Base-by-base conservation (phyloP, 2,329 filamentous ascomycete genomes). In the Aquanectria penicillioides region DNA sequence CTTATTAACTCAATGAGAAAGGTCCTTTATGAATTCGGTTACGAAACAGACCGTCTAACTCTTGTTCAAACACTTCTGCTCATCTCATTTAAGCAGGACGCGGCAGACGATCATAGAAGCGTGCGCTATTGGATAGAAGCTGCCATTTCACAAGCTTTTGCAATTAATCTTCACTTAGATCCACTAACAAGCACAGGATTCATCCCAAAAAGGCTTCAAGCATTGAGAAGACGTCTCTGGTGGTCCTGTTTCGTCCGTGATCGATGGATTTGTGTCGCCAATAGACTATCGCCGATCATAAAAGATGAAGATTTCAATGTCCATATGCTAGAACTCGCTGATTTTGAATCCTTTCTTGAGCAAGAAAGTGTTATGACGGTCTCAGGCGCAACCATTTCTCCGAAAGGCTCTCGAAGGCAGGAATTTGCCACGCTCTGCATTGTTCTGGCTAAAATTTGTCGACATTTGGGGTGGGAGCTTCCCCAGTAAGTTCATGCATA, bases 111-210 rank as follows among this genome's bases (percentile, higher is more conserved):
- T 73, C 92, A 97, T 71, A 97, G 97, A 74, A 93, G 97, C 73
- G 97, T 93, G 25, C 97, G 94, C 91, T 93, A 97, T 73, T 97
- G 93, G 94, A 96, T 97, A 90, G 94, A 94, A 9, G 92, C 97
- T 22, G 94, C 93, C 36, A 91, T 97, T 56, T 97, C 93, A 5
- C 81, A 97, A 40, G 93, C 93, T 40, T 92, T 97, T 73, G 97
- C 93, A 5, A 96, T 97, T 61, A 93, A 94, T 4, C 82, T 97
- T 4, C 93, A 97, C 75, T 89, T 93, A 61, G 91, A 97, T 68
- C 92, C 93, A 1, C 89, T 88, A 53, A 92, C 88, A 85, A 66
- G 91, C 96, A 84, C 84, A 90, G 28, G n/a, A n/a, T n/a, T n/a
- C n/a, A 75, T 79, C 2, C 83, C 86, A 49, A 89, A 29, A 4